phyloP scores from a whole-genome alignment of 441 rosid species.

The Adansonia grandidieri region DNA sequence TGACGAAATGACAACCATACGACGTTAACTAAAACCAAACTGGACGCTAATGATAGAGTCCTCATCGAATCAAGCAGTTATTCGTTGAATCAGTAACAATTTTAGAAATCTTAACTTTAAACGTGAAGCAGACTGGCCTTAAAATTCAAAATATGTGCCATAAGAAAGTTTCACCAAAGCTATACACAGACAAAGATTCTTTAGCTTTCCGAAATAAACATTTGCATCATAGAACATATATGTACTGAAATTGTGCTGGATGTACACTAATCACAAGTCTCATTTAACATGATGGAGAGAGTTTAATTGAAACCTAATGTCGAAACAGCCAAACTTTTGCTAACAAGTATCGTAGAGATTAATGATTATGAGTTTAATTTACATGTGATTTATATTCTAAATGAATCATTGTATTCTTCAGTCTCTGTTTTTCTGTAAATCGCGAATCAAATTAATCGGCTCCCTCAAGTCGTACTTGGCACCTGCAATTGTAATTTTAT shows the following conservation, averaged over 20 bases:
- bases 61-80: too few species aligned
- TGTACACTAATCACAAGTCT: not conserved
- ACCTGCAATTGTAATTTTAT: constrained; percentile 39
- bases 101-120: too few species aligned
- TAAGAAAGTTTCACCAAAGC: not conserved
- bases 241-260: not conserved
- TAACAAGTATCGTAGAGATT: not conserved
- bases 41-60: too few species aligned
- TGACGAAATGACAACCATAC: too few species aligned
- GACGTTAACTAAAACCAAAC: too few species aligned
- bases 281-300: not conserved
- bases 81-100: too few species aligned
- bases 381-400: constrained; percentile 29
- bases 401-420: constrained; percentile 16
- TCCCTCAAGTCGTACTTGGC: constrained; percentile 63
- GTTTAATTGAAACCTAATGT: not conserved
- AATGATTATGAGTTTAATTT: constrained; percentile 17
- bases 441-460: constrained; percentile 54
- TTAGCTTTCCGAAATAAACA: not conserved
- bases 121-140: too few species aligned
- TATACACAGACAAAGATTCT: not conserved
- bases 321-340: not conserved
- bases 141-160: too few species aligned
- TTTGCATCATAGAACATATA: not conserved
- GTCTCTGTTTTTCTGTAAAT: constrained; percentile 21